phyloP scores from a whole-genome alignment of 2,329 filamentous ascomycete genomes.

The Neofusicoccum laricinum region DNA sequence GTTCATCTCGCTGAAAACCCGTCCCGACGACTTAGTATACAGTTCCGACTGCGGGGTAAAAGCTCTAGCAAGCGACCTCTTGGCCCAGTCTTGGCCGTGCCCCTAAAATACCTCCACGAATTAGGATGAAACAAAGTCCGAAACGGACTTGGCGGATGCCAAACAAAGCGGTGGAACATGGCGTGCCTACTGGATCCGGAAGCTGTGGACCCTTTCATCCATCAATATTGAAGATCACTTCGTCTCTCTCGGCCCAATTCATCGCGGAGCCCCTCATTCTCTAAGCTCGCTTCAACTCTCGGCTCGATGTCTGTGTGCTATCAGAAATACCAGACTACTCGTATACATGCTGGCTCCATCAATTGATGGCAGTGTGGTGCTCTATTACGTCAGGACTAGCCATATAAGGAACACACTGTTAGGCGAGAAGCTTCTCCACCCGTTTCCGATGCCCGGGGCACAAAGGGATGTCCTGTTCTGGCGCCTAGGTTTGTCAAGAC shows the following conservation, averaged over 20 bases:
- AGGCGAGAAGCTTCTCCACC: too few species aligned
- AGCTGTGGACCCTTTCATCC: neutral
- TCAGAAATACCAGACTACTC: neutral
- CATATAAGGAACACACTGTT: too few species aligned
- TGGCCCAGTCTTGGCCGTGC: neutral
- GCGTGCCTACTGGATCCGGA: neutral
- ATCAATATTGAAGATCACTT: neutral
- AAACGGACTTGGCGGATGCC: neutral
- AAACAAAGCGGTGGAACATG: neutral
- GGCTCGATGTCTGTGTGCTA: neutral
- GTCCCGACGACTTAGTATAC: neutral
- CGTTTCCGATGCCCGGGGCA: too few species aligned
- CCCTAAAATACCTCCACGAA: neutral
- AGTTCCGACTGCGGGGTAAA: neutral
- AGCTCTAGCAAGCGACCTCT: neutral
- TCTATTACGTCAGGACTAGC: too few species aligned
- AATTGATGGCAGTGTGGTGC: neutral
- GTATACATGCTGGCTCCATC: neutral
- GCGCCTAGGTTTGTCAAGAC: too few species aligned
- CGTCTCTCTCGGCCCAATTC: neutral
- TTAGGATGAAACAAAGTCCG: neutral
- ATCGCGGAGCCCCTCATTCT: neutral
- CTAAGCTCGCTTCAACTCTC: neutral
- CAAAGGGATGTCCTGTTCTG: too few species aligned
- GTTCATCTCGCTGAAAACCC: conserved; percentile 1